These are phyloP conservation scores for Telopea speciosissima DNA, from an alignment of 177 flowering plant species.

Conservation along the genomic window DNA sequence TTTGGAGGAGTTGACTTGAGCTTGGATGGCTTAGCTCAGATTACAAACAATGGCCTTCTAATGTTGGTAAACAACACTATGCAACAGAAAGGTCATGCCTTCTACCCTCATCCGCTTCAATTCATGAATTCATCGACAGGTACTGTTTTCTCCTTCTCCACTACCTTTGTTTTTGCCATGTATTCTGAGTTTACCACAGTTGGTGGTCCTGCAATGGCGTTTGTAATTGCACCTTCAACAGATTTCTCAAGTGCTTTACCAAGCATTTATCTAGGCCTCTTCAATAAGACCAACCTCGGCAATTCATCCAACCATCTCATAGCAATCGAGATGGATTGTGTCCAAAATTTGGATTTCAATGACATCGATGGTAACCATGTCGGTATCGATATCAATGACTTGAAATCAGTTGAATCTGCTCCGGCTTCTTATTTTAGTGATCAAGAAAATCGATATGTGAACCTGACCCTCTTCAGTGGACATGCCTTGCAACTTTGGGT, in stretches of 20 bases:
- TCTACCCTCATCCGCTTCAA: slow-evolving; percentile 19
- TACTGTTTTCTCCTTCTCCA: slow-evolving; percentile 21
- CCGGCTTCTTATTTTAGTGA: not conserved
- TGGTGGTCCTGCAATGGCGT: slow-evolving; percentile 23
- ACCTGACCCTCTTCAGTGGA: not conserved
- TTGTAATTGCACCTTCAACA: slow-evolving; percentile 18
- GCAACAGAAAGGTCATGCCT: slow-evolving; percentile 23
- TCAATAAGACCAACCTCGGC: slow-evolving; percentile 16
- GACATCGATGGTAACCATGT: slow-evolving; percentile 15
- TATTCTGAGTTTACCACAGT: not conserved
- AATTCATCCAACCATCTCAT: slow-evolving; percentile 17
- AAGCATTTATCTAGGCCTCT: slow-evolving; percentile 21
- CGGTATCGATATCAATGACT: slow-evolving; percentile 12
- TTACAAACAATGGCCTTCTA: slow-evolving; percentile 22
- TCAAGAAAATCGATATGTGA: not conserved
- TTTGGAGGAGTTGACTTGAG: slow-evolving; percentile 17
- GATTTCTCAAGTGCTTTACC: slow-evolving; percentile 12
- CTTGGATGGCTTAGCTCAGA: slow-evolving; percentile 26
- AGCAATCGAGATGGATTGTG: slow-evolving; percentile 17
- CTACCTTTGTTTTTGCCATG: slow-evolving; percentile 26
- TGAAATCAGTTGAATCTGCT: not conserved
- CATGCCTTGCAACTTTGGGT: not conserved
- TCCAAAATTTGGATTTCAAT: not conserved
- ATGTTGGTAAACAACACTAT: slow-evolving; percentile 14
- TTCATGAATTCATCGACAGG: slow-evolving; percentile 23